Percentiles rank a stretch among this genome's conserved stretches.
Evolutionary conservation across 495 filamentous ascomycete species (phyloP).

Genomic region (Letharia columbiana): DNA sequence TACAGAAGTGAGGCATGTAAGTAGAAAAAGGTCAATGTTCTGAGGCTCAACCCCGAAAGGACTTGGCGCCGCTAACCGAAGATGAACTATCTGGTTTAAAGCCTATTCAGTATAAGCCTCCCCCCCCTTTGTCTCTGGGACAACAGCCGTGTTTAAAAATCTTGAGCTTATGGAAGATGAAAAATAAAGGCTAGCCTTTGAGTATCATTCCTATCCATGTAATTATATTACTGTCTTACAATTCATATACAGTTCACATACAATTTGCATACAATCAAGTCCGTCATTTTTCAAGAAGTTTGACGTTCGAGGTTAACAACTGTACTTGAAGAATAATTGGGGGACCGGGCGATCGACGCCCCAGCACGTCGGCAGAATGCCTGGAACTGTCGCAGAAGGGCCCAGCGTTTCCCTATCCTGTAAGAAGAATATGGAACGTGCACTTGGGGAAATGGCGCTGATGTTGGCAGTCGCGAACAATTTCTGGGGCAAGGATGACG

Average conservation of each 20-base stretch:
- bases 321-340: background rate
- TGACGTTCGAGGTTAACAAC: background rate
- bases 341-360: background rate
- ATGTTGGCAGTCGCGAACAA: slow-evolving; percentile 77
- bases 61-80: slow-evolving; percentile 5
- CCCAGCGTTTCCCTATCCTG: slow-evolving; percentile 58
- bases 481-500: slow-evolving; percentile 99
- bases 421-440: slow-evolving; percentile 30
- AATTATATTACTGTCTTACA: background rate
- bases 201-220: background rate
- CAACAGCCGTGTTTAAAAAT: background rate
- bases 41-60: slow-evolving; percentile 1
- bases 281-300: background rate
- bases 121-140: background rate
- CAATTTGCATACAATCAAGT: background rate
- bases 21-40: background rate
- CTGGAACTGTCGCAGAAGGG: slow-evolving; percentile 51
- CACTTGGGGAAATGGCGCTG: slow-evolving; percentile 14
- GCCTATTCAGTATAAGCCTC: background rate
- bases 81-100: background rate
- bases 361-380: slow-evolving; percentile 39
- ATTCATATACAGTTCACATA: background rate
- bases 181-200: background rate
- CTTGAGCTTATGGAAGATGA: background rate
- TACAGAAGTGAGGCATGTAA: slow-evolving; percentile 2